These are phyloP conservation scores for Nepenthes gracilis DNA, from an alignment of 148 eudicot species.

Conservation along the genomic window DNA sequence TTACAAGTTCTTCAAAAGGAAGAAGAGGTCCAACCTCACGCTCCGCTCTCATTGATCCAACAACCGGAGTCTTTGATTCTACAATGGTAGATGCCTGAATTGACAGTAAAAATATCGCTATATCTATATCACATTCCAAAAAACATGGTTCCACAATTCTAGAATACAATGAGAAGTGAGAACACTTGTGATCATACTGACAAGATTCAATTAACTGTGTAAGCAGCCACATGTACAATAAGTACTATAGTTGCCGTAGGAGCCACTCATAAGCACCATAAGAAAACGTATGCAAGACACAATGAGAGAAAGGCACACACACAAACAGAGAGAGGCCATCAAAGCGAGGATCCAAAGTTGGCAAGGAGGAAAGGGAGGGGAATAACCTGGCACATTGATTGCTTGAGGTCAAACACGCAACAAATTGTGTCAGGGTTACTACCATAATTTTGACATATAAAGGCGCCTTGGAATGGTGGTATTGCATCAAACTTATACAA, in stretches of 20 bases:
- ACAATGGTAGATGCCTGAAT: slow-evolving; percentile 31
- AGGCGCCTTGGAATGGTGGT: no score
- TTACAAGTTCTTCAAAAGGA: slow-evolving; percentile 72
- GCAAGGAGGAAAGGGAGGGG: no score
- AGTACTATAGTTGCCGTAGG: not conserved
- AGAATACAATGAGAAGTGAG: not conserved
- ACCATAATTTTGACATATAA: no score
- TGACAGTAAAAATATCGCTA: slow-evolving; percentile 3
- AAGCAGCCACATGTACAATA: not conserved
- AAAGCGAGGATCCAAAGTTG: no score
- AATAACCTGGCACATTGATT: no score
- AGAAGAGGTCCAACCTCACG: slow-evolving; percentile 58
- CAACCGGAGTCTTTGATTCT: slow-evolving; percentile 30
- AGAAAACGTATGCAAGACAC: no score
- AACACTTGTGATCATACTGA: not conserved
- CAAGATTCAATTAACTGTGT: not conserved
- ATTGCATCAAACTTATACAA: no score
- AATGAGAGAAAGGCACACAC: no score
- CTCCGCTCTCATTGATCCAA: slow-evolving; percentile 24
- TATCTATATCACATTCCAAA: not conserved
- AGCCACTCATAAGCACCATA: no score
- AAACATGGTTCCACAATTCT: not conserved
- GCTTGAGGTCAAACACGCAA: no score
- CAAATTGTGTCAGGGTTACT: no score
- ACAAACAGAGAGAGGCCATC: no score